Evolutionary conservation across 2,329 filamentous ascomycete genomes (phyloP).

Genomic region (Blastomyces parvus): DNA sequence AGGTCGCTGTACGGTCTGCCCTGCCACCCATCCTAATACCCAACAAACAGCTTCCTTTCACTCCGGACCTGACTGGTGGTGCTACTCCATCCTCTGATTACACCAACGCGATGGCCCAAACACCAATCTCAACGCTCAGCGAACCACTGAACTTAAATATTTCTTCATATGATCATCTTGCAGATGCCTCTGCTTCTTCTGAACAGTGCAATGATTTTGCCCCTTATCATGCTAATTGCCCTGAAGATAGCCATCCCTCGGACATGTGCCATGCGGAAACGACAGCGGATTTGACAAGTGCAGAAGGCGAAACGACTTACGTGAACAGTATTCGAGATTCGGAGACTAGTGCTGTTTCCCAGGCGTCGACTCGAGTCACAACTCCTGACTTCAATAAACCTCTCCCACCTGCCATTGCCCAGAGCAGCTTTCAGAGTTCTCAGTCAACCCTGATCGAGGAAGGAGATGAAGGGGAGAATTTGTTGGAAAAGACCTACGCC

Average conservation of each 20-base stretch:
- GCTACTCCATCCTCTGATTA: conserved; percentile 30
- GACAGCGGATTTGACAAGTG: conserved; percentile 64
- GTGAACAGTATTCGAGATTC: conserved; percentile 65
- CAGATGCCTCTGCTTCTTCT: conserved; percentile 19
- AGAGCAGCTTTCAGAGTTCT: conserved; percentile 58
- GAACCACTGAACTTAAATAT: conserved; percentile 13
- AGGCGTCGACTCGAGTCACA: conserved; percentile 76
- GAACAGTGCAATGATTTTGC: conserved; percentile 23
- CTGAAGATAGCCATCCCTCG: conserved; percentile 24
- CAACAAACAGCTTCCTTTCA: conserved; percentile 25
- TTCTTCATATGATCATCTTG: conserved; percentile 13
- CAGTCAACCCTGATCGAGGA: conserved; percentile 58
- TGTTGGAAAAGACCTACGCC: conserved; percentile 86
- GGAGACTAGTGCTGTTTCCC: conserved; percentile 68
- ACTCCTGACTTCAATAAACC: conserved; percentile 60
- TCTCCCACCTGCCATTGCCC: conserved; percentile 53
- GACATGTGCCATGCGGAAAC: conserved; percentile 43
- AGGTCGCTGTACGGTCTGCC: conserved; percentile 28
- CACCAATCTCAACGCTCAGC: conserved; percentile 24
- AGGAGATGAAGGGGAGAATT: conserved; percentile 67
- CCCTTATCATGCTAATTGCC: conserved; percentile 29
- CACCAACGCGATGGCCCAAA: conserved; percentile 28
- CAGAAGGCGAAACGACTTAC: conserved; percentile 69
- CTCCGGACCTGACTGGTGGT: conserved; percentile 30
- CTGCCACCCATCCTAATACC: conserved; percentile 41